Evolutionary conservation across 1,284 basidiomycete species (phyloP).

Genomic region (Kalmanozyma brasiliensis): DNA sequence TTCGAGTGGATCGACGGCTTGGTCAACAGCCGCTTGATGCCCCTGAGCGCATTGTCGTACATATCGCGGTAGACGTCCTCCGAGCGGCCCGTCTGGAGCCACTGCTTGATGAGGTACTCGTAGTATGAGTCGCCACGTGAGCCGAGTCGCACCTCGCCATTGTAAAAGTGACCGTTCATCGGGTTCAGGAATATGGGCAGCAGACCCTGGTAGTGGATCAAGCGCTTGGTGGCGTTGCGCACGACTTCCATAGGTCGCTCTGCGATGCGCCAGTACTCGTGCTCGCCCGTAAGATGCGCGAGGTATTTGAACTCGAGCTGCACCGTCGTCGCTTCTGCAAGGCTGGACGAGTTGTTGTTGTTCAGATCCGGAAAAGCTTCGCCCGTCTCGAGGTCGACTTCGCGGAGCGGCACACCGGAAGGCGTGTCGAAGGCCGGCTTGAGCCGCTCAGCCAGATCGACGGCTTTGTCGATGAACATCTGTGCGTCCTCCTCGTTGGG

Average conservation of each 20-base stretch:
- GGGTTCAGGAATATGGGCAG: slow-evolving; percentile 83
- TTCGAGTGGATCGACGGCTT: slow-evolving; percentile 67
- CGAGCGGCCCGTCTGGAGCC: slow-evolving; percentile 72
- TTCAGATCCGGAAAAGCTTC: slow-evolving; percentile 76
- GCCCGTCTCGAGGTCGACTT: slow-evolving; percentile 78
- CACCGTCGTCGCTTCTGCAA: slow-evolving; percentile 72
- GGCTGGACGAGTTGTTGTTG: slow-evolving; percentile 77
- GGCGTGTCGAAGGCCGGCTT: slow-evolving; percentile 79
- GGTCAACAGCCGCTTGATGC: slow-evolving; percentile 81
- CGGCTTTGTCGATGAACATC: slow-evolving; percentile 67
- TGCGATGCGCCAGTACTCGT: slow-evolving; percentile 81
- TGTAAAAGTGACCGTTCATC: slow-evolving; percentile 76
- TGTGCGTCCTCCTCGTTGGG: slow-evolving; percentile 51
- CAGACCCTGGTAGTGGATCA: slow-evolving; percentile 75
- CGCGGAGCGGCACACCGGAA: slow-evolving; percentile 82
- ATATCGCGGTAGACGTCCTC: slow-evolving; percentile 86
- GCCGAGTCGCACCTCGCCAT: slow-evolving; percentile 85
- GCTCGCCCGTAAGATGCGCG: slow-evolving; percentile 80
- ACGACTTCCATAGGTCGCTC: slow-evolving; percentile 71
- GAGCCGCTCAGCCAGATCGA: slow-evolving; percentile 83
- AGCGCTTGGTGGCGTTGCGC: slow-evolving; percentile 17
- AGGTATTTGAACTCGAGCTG: slow-evolving; percentile 79
- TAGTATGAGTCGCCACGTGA: slow-evolving; percentile 95
- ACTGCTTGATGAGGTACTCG: slow-evolving; percentile 79
- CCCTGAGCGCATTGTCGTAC: slow-evolving; percentile 85